Conservation (phyloP, 371 early-diverging fungal species). For the Homolaphlyctis polyrhiza region DNA sequence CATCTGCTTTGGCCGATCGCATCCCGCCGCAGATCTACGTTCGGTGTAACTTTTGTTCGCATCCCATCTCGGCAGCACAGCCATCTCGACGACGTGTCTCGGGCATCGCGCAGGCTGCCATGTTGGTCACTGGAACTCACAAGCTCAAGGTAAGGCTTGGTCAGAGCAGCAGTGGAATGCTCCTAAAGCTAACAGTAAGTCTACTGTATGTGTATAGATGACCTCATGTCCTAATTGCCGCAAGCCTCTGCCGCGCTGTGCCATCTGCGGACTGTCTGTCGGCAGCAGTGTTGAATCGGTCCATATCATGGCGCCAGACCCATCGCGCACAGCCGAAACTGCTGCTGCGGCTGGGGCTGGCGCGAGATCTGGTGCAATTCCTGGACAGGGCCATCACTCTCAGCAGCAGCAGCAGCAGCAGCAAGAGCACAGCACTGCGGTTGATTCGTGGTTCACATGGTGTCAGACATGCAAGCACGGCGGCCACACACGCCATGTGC, state of each 20-base stretch:
- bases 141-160: slow-evolving; percentile 16
- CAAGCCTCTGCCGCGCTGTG: slow-evolving; percentile 88
- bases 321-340: background rate
- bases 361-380: slow-evolving; percentile 22
- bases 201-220: slow-evolving; percentile 35
- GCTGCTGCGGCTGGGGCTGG: background rate
- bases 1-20: background rate
- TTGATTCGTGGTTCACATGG: slow-evolving; percentile 96
- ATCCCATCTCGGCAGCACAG: slow-evolving; percentile 22
- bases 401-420: background rate
- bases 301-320: too few species aligned
- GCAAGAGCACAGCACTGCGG: background rate
- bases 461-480: slow-evolving; percentile 96
- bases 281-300: background rate
- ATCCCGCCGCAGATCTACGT: slow-evolving; percentile 75
- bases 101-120: too few species aligned
- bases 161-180: too few species aligned
- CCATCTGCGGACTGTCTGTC: slow-evolving; percentile 58
- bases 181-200: too few species aligned
- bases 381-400: slow-evolving; percentile 73
- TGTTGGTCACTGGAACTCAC: background rate
- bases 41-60: slow-evolving; percentile 79
- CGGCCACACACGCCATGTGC: slow-evolving; percentile 85
- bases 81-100: too few species aligned
- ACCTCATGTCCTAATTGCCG: slow-evolving; percentile 80